phyloP scores from a whole-genome alignment of 192 early-diverging fungal species.

The Coemansia sp. region DNA sequence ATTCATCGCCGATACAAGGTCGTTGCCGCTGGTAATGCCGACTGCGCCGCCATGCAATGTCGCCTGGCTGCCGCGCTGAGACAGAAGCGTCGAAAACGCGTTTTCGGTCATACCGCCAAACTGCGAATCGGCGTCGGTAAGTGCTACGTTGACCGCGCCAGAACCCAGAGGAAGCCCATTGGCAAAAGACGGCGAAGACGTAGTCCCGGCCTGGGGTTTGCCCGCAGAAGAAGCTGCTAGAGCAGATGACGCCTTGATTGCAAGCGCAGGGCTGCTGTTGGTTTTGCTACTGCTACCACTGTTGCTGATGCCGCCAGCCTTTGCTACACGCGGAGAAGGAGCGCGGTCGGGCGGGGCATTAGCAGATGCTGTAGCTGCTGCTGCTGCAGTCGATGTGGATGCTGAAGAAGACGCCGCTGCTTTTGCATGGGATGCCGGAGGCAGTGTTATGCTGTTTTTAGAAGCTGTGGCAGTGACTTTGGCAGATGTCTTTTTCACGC shows the following conservation, averaged over 20 bases:
- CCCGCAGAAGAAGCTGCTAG: not conserved
- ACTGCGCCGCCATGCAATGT: conserved; percentile 12
- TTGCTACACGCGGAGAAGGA: not conserved
- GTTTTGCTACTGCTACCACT: conserved; percentile 20
- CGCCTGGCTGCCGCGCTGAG: conserved; percentile 22
- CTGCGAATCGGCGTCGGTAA: conserved; percentile 9
- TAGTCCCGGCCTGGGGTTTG: not conserved
- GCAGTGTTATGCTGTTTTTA: not conserved
- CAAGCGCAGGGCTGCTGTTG: conserved; percentile 25
- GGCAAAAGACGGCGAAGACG: conserved; percentile 7
- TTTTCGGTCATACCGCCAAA: conserved; percentile 15
- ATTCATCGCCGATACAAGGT: conserved; percentile 4
- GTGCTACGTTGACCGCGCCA: not conserved
- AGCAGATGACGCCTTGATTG: conserved; percentile 18
- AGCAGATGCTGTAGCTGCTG: not conserved
- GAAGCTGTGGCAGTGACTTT: conserved; percentile 7
- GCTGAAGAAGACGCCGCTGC: not conserved
- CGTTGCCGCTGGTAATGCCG: not conserved
- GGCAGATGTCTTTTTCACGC: conserved; percentile 27
- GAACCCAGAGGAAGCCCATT: not conserved
- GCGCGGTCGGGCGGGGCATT: not conserved
- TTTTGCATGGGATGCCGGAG: not conserved
- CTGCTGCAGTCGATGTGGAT: not conserved
- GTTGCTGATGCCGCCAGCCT: conserved; percentile 1
- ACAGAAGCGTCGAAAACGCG: conserved; percentile 31